Evolutionary conservation across 306 rosid genomes (phyloP).

Genomic region (Rubus idaeus): DNA sequence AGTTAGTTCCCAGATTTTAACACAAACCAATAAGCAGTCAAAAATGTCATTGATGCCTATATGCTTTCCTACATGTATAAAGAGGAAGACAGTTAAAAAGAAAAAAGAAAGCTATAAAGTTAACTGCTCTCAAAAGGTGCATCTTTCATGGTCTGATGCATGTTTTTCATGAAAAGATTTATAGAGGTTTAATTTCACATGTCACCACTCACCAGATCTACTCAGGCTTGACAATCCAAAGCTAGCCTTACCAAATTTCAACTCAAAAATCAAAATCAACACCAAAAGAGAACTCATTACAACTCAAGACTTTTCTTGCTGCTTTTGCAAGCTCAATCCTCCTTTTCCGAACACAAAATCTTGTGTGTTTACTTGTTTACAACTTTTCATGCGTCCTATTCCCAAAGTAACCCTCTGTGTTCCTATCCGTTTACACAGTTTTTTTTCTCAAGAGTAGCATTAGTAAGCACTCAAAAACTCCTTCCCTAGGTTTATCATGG

Average conservation of each 20-base stretch:
- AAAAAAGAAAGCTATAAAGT: background rate
- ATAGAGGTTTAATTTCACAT: slow-evolving; percentile 25
- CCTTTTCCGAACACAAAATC: slow-evolving; percentile 52
- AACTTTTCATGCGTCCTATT: slow-evolving; percentile 20
- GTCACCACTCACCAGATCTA: slow-evolving; percentile 31
- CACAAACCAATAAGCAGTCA: background rate
- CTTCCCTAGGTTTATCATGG: slow-evolving; percentile 13
- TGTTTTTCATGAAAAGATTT: slow-evolving; percentile 6
- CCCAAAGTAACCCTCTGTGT: slow-evolving; percentile 31
- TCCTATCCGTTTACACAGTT: slow-evolving; percentile 49
- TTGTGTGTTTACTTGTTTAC: slow-evolving; percentile 27
- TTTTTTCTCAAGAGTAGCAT: background rate
- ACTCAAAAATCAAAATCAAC: slow-evolving; percentile 50
- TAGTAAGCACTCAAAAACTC: background rate
- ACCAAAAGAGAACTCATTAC: slow-evolving; percentile 37
- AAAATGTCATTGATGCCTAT: background rate
- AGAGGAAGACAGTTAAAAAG: background rate
- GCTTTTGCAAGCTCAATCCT: slow-evolving; percentile 43
- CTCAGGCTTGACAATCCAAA: slow-evolving; percentile 29
- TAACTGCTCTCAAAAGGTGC: background rate
- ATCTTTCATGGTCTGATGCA: slow-evolving; percentile 2
- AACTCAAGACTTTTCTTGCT: slow-evolving; percentile 40
- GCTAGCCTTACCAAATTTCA: slow-evolving; percentile 33
- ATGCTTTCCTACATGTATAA: background rate
- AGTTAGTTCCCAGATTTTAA: background rate